phyloP scores from a whole-genome alignment of 768 basidiomycete species.

The Saitozyma sp. region DNA sequence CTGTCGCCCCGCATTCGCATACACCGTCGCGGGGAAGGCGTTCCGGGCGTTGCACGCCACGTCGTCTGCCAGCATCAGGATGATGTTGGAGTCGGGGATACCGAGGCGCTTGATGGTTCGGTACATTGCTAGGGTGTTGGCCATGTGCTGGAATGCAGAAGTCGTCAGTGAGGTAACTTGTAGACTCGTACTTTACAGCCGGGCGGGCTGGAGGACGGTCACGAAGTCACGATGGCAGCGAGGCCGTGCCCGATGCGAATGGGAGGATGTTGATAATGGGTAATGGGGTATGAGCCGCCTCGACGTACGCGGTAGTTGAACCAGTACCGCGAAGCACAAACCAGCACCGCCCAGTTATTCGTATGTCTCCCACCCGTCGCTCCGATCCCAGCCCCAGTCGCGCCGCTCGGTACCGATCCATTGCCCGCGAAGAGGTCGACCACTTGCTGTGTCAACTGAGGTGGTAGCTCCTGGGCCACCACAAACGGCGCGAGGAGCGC shows the following conservation, averaged over 20 bases:
- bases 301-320: conserved; percentile 89
- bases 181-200: not conserved
- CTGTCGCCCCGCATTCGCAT: conserved; percentile 75
- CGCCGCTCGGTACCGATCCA: not conserved
- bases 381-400: not conserved
- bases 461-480: too few relatives aligned
- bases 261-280: not conserved
- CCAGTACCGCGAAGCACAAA: conserved; percentile 93
- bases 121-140: conserved; percentile 98
- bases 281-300: not conserved
- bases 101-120: conserved; percentile 96
- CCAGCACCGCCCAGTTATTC: conserved; percentile 98
- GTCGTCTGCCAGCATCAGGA: conserved; percentile 98
- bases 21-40: conserved; percentile 86
- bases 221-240: too few relatives aligned
- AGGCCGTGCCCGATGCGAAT: too few relatives aligned
- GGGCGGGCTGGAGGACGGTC: too few relatives aligned
- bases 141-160: conserved; percentile 75
- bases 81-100: conserved; percentile 97
- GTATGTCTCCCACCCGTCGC: conserved; percentile 62
- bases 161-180: not conserved
- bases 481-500: too few relatives aligned
- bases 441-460: conserved; percentile 18
- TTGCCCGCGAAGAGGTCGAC: conserved; percentile 21
- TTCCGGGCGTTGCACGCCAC: conserved; percentile 91